Evolutionary conservation across 1,139 yeast genomes (phyloP).

Genomic region (Suhomyces anneliseae): DNA sequence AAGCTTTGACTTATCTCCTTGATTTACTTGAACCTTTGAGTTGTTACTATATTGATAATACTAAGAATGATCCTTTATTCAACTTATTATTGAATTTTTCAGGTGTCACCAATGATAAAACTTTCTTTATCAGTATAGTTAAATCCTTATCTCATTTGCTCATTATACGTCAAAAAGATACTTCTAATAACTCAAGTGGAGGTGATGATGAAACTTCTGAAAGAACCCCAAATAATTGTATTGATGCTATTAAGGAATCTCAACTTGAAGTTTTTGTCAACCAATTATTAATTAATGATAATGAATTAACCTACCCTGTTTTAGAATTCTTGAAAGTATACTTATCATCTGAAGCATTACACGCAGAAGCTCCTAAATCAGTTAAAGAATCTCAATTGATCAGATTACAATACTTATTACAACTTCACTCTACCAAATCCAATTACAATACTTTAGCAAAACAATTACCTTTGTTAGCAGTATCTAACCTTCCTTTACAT

Average conservation of each 20-base stretch:
- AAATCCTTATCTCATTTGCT: slow-evolving; percentile 45
- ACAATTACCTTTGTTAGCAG: slow-evolving; percentile 62
- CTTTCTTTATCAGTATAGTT: slow-evolving; percentile 46
- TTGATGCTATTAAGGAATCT: slow-evolving; percentile 36
- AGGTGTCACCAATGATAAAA: slow-evolving; percentile 52
- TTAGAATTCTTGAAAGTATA: slow-evolving; percentile 42
- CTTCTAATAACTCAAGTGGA: slow-evolving; percentile 3
- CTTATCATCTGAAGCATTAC: slow-evolving; percentile 40
- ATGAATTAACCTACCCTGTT: slow-evolving; percentile 34
- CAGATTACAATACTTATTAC: slow-evolving; percentile 36
- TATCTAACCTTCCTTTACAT: slow-evolving; percentile 21
- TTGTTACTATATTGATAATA: slow-evolving; percentile 76
- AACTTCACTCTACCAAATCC: slow-evolving; percentile 27
- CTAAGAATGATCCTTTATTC: slow-evolving; percentile 62
- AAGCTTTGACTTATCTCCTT: slow-evolving; percentile 65
- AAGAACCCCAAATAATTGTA: slow-evolving; percentile 38
- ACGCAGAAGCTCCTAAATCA: slow-evolving; percentile 30
- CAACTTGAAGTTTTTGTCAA: slow-evolving; percentile 36
- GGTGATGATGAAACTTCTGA: slow-evolving; percentile 22
- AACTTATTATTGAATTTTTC: slow-evolving; percentile 50
- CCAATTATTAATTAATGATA: slow-evolving; percentile 37
- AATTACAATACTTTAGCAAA: slow-evolving; percentile 53
- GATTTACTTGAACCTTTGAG: slow-evolving; percentile 86
- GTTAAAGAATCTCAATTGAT: slow-evolving; percentile 34
- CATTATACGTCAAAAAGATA: slow-evolving; percentile 38